A percentile compares a stretch with the other conserved stretches of the same genome.
Evolutionary conservation across 805 yeast species (phyloP).

Genomic region (Nakazawaea populi): DNA sequence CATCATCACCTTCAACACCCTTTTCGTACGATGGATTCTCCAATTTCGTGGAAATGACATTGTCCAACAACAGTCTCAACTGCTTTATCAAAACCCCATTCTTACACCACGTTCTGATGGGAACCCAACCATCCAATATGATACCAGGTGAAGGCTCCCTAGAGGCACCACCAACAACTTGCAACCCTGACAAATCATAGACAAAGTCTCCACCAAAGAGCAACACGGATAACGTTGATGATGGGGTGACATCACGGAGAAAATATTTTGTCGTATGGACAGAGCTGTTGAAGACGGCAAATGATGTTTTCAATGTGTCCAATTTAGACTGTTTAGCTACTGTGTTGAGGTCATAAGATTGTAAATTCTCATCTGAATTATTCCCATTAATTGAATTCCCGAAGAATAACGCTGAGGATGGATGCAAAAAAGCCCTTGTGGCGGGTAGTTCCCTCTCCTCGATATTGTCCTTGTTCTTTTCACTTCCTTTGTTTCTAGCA

Average conservation of each 20-base stretch:
- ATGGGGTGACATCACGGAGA: constrained; percentile 75
- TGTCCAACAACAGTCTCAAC: constrained; percentile 60
- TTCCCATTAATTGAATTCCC: constrained; percentile 24
- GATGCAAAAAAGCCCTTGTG: constrained; percentile 76
- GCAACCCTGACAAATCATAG: constrained; percentile 43
- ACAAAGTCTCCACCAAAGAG: constrained; percentile 73
- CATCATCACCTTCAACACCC: constrained; percentile 25
- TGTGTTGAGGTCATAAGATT: constrained; percentile 35
- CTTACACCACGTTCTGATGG: constrained; percentile 89
- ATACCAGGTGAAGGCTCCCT: constrained; percentile 72
- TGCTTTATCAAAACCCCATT: constrained; percentile 81
- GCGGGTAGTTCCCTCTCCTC: constrained; percentile 39
- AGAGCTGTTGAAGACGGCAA: constrained; percentile 57
- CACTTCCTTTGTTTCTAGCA: constrained; percentile 5
- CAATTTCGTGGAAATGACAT: constrained; percentile 57
- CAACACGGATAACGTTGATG: constrained; percentile 63
- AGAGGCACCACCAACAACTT: constrained; percentile 15
- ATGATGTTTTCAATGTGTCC: constrained; percentile 42
- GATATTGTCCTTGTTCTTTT: constrained; percentile 6
- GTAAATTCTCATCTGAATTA: constrained; percentile 14
- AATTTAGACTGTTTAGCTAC: constrained; percentile 15
- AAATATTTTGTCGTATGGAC: constrained; percentile 63
- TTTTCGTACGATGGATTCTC: constrained; percentile 36
- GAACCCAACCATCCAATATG: constrained; percentile 83
- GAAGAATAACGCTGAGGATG: constrained; percentile 72